These are phyloP conservation scores for Schwanniomyces polymorphus DNA, from an alignment of 805 yeast genomes.

Conservation along the genomic window DNA sequence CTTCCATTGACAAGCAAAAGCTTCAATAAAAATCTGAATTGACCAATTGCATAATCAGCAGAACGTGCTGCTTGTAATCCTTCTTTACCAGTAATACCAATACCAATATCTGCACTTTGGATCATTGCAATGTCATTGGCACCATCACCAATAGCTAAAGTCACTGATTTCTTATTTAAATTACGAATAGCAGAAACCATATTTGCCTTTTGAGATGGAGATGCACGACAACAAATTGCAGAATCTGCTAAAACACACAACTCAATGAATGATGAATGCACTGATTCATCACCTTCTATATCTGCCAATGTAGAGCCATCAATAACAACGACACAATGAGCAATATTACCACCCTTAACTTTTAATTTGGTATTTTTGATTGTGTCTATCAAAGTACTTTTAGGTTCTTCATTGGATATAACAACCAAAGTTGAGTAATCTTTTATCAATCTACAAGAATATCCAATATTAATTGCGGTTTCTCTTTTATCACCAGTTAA, in stretches of 20 bases:
- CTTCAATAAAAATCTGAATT: slow-evolving; percentile 81
- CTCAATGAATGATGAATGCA: slow-evolving; percentile 77
- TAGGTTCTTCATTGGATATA: slow-evolving; percentile 47
- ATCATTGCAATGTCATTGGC: slow-evolving; percentile 99
- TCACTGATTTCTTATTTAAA: slow-evolving; percentile 67
- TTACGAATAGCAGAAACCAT: slow-evolving; percentile 82
- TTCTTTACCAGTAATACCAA: slow-evolving; percentile 96
- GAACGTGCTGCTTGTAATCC: slow-evolving; percentile 96
- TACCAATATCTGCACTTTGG: slow-evolving; percentile 96
- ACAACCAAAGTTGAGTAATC: slow-evolving; percentile 88
- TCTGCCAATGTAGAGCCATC: slow-evolving; percentile 86
- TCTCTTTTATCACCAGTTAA: slow-evolving; percentile 97
- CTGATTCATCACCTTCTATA: slow-evolving; percentile 70
- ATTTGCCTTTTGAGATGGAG: slow-evolving; percentile 93
- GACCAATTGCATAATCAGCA: slow-evolving; percentile 93
- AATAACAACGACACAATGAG: slow-evolving; percentile 91
- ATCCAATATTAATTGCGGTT: slow-evolving; percentile 96
- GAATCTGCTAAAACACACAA: slow-evolving; percentile 86
- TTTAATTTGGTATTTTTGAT: slow-evolving; percentile 78
- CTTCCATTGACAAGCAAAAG: slow-evolving; percentile 91
- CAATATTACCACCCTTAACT: slow-evolving; percentile 70
- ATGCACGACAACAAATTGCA: slow-evolving; percentile 92
- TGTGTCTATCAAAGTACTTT: slow-evolving; percentile 60
- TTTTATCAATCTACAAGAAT: slow-evolving; percentile 88
- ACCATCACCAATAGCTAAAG: slow-evolving; percentile 97